Evolutionary conservation across 208 protist species (phyloP).

Genomic region (Trypanosoma rangeli): DNA sequence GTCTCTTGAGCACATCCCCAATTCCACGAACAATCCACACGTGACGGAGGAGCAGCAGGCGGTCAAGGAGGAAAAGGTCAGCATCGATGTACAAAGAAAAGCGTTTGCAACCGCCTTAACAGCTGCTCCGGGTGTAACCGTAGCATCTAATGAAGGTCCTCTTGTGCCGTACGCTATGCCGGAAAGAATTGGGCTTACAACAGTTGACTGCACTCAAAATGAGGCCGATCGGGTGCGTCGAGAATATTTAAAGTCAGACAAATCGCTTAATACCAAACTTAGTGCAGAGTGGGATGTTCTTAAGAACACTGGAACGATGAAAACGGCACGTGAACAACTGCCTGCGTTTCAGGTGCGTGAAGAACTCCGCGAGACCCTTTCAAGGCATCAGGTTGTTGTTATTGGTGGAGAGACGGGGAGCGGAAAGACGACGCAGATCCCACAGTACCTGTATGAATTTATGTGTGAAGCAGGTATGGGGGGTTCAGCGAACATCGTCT

Average conservation of each 20-base stretch:
- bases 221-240: constrained; percentile 35
- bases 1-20: constrained; percentile 12
- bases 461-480: constrained; percentile 84
- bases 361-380: constrained; percentile 56
- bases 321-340: constrained; percentile 46
- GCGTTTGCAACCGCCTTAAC: constrained; percentile 65
- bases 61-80: background rate
- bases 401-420: constrained; percentile 97
- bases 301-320: constrained; percentile 46
- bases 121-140: constrained; percentile 24
- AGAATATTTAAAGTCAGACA: constrained; percentile 51
- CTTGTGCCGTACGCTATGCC: constrained; percentile 59
- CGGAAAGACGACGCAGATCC: constrained; percentile 98
- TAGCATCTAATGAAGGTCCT: constrained; percentile 36
- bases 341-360: constrained; percentile 76
- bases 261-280: constrained; percentile 38
- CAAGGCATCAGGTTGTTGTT: constrained; percentile 89
- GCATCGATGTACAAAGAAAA: constrained; percentile 52
- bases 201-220: constrained; percentile 41
- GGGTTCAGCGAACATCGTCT: constrained; percentile 90
- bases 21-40: background rate
- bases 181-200: constrained; percentile 60
- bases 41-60: background rate
- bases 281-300: constrained; percentile 64
- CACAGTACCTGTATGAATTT: constrained; percentile 96